Evolutionary conservation across 768 basidiomycete species (phyloP).

Genomic region (Suillus subaureus): DNA sequence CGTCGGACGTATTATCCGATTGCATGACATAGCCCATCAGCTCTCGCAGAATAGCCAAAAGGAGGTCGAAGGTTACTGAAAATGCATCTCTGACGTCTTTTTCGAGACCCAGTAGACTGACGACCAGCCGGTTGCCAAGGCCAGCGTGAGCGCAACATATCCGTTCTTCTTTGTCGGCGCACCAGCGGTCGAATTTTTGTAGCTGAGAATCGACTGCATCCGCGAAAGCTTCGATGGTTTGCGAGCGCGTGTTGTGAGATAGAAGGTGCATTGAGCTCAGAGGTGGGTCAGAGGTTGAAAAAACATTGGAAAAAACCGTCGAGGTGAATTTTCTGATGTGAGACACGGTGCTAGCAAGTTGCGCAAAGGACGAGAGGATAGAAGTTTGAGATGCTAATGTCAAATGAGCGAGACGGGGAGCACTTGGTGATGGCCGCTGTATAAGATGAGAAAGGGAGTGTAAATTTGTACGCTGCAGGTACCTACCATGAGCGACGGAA

Average conservation of each 20-base stretch:
- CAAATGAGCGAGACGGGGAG: conserved; percentile 67
- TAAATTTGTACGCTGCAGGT: not conserved
- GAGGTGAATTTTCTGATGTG: conserved; percentile 65
- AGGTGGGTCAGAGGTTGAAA: conserved; percentile 18
- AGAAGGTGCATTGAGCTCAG: conserved; percentile 27
- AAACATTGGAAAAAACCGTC: conserved; percentile 44
- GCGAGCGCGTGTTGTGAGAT: conserved; percentile 37
- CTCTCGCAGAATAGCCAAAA: conserved; percentile 50
- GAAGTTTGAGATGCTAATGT: conserved; percentile 69
- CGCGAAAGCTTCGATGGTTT: conserved; percentile 80
- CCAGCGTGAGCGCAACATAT: conserved; percentile 65
- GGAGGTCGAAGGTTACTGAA: conserved; percentile 55
- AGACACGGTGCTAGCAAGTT: conserved; percentile 59
- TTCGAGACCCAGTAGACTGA: conserved; percentile 70
- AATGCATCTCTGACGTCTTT: conserved; percentile 60
- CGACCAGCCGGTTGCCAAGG: conserved; percentile 39
- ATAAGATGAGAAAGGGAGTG: not conserved
- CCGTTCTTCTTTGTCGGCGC: conserved; percentile 64
- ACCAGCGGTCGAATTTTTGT: conserved; percentile 65
- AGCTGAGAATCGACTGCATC: conserved; percentile 71
- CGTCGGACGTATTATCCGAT: conserved; percentile 27
- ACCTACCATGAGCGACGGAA: conserved; percentile 38
- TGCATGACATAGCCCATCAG: conserved; percentile 34
- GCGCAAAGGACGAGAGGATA: conserved; percentile 58
- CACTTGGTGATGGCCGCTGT: conserved; percentile 47